These are phyloP conservation scores for Saccharomycopsis fermentans DNA, from an alignment of 805 yeast genomes.

Conservation along the genomic window DNA sequence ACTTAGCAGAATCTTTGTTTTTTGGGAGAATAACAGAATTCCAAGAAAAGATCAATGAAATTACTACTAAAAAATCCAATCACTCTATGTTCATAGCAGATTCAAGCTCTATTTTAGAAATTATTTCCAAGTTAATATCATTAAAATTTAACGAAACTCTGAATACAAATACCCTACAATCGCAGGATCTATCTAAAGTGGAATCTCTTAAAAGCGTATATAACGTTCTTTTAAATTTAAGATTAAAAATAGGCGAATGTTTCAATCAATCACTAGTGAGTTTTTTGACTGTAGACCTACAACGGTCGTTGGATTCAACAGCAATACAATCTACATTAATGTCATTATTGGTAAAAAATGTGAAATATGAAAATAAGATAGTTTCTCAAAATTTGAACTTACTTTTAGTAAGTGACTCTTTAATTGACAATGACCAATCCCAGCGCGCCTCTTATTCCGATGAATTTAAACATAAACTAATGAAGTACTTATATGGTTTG, in stretches of 20 bases:
- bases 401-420: constrained; percentile 14
- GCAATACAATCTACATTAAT: constrained; percentile 40
- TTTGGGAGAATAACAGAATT: constrained; percentile 39
- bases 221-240: constrained; percentile 43
- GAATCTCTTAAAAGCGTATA: constrained; percentile 26
- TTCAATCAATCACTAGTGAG: constrained; percentile 50
- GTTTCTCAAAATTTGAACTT: constrained; percentile 32
- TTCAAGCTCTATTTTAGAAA: constrained; percentile 18
- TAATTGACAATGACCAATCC: neutral
- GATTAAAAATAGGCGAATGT: constrained; percentile 59
- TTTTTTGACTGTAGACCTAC: constrained; percentile 49
- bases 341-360: constrained; percentile 15
- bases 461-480: constrained; percentile 34
- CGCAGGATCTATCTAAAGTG: constrained; percentile 32
- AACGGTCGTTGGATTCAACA: constrained; percentile 42
- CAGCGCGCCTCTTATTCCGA: constrained; percentile 15
- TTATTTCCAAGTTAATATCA: constrained; percentile 24
- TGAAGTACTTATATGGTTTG: constrained; percentile 42
- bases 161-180: neutral
- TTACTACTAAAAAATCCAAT: constrained; percentile 21
- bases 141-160: constrained; percentile 27
- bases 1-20: constrained; percentile 47
- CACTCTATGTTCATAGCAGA: constrained; percentile 15
- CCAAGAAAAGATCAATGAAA: constrained; percentile 31
- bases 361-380: constrained; percentile 23